A percentile compares a stretch with the other conserved stretches of the same genome.
These are phyloP conservation scores for Podochytrium sp. DNA, from an alignment of 192 early-diverging fungal genomes.

Conservation along the genomic window DNA sequence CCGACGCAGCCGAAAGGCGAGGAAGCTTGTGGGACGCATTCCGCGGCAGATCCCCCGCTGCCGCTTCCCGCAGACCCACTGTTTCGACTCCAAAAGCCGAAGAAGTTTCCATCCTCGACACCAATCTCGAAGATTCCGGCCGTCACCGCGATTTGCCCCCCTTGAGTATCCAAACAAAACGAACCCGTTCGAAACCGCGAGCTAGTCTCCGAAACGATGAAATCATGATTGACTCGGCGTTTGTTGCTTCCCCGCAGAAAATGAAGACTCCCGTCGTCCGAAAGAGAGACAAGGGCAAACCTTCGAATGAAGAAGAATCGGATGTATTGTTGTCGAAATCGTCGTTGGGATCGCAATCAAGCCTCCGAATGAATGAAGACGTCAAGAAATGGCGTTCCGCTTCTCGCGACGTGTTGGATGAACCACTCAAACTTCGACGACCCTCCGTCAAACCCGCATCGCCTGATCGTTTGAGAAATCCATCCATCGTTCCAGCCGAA, in stretches of 20 bases:
- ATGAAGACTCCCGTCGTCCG: neutral
- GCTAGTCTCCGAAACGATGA: neutral
- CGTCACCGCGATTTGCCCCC: no score
- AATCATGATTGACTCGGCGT: neutral
- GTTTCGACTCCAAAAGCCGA: neutral
- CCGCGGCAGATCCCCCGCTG: neutral
- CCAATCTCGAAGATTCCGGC: neutral
- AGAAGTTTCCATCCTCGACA: neutral
- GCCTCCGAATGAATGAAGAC: slow-evolving; percentile 4
- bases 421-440: neutral
- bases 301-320: neutral
- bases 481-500: neutral
- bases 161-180: no score
- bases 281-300: neutral
- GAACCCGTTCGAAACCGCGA: neutral
- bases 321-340: neutral
- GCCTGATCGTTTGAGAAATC: neutral
- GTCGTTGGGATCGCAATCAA: slow-evolving; percentile 14
- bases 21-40: neutral
- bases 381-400: slow-evolving; percentile 18
- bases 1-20: neutral
- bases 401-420: neutral
- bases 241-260: neutral
- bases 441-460: neutral
- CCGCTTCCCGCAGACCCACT: neutral